Base-by-base conservation (phyloP, 2,329 filamentous ascomycete genomes). In the Bipolaris victoriae region DNA sequence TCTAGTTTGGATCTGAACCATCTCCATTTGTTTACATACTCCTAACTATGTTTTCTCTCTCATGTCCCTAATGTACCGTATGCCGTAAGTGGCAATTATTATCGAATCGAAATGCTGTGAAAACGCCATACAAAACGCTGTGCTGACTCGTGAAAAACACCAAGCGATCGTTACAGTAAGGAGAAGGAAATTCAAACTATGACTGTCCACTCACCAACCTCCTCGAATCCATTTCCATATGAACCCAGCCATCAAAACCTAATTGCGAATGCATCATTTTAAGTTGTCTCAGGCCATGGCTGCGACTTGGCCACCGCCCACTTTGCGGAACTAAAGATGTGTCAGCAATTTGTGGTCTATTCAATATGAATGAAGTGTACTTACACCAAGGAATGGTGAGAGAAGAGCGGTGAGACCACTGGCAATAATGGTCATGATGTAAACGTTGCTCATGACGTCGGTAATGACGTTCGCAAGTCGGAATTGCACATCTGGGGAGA, bases 391-490 rank as follows among this genome's bases (percentile, higher is more conserved):
- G 31, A 37, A 37, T 7, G 45, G 45, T 10, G 45, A 48, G 7
- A 48, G 45, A 37, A 48, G 29, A 10, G 31, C 45, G 15, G 31
- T 37, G 45, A 48, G 3, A 36, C 31, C 45, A 48, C 29, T 22
- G 7, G 45, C 50, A 5, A 41, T 26, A 15, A 55, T 47, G 20
- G 46, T 37, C 26, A 59, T 43, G 43, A 43, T 43, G 47, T 59
- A 59, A 15, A 51, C 47, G 11, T 51, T 56, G 20, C 47, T 49
- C 13, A 56, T 55, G 3, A 52, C 47, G 29, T 52, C 48, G 20
- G 46, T 45, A 16, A 58, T 58, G 3, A 40, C 50, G n/a, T 13
- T 39, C 6, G 50, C 20, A 39, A 58, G 49, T 18, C 40, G 50
- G 4, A 11, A 9, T 36, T 54, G 45, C 15, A 47, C 16, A 16